These are phyloP conservation scores for Hyparrhenia diplandra DNA, from an alignment of 176 grass and related monocot genomes.

Conservation along the genomic window DNA sequence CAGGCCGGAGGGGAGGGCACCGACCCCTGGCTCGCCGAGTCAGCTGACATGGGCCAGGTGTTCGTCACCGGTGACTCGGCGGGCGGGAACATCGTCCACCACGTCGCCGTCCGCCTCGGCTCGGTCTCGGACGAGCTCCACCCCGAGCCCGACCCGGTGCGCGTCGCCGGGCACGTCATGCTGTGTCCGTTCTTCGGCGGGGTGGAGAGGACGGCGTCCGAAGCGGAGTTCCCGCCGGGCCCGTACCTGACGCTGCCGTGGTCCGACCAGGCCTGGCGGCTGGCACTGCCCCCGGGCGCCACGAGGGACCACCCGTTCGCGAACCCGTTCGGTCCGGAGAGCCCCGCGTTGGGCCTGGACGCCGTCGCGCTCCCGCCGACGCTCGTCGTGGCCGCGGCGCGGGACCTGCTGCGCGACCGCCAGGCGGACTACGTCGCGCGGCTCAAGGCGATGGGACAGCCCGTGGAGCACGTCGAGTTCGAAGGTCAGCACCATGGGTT, in stretches of 20 bases:
- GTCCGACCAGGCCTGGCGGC: conserved; percentile 41
- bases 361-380: conserved; percentile 22
- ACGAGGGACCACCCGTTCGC: conserved; percentile 44
- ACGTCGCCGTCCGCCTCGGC: conserved; percentile 10
- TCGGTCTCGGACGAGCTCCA: conserved; percentile 14
- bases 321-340: conserved; percentile 46
- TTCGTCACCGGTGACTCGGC: conserved; percentile 32
- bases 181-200: conserved; percentile 50
- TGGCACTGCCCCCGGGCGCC: conserved; percentile 36
- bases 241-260: conserved; percentile 31
- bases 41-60: conserved; percentile 22
- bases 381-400: conserved; percentile 36
- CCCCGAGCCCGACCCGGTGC: neutral
- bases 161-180: conserved; percentile 40
- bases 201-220: conserved; percentile 30
- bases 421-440: conserved; percentile 28
- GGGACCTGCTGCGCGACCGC: conserved; percentile 48
- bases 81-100: conserved; percentile 5
- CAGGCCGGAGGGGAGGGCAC: neutral
- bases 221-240: conserved; percentile 43
- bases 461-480: conserved; percentile 34
- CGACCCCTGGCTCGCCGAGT: conserved; percentile 38
- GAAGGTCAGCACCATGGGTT: conserved; percentile 42
- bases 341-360: conserved; percentile 22
- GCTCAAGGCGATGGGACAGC: conserved; percentile 39